Percentiles rank a stretch among this genome's conserved stretches.
These are phyloP conservation scores for Bimuria novae-zelandiae DNA, from an alignment of 2,329 filamentous ascomycete species.

Conservation along the genomic window DNA sequence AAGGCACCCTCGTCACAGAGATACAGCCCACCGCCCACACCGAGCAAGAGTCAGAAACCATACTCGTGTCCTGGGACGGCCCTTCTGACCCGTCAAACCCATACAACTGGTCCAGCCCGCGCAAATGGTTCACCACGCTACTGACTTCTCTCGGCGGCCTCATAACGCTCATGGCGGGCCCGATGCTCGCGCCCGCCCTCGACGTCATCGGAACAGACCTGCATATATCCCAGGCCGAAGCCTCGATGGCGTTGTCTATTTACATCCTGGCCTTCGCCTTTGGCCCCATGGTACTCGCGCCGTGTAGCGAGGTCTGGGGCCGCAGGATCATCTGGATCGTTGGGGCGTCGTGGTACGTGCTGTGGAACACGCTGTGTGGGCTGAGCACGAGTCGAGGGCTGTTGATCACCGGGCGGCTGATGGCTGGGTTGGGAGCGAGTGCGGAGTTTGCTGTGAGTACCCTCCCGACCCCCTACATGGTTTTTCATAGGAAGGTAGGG, in stretches of 20 bases:
- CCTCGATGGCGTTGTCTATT: conserved; percentile 24
- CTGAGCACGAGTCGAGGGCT: conserved; percentile 12
- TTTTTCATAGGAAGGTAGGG: no score
- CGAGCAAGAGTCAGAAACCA: background rate
- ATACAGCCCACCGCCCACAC: background rate
- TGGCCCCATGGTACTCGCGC: conserved; percentile 77
- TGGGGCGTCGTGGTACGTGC: conserved; percentile 21
- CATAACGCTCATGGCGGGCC: conserved; percentile 27
- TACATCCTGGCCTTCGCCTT: conserved; percentile 32
- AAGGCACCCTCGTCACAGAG: background rate
- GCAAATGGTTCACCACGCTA: conserved; percentile 51
- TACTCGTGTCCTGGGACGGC: conserved; percentile 17
- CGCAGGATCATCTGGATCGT: conserved; percentile 63
- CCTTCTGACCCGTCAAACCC: conserved; percentile 28
- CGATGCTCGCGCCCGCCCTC: conserved; percentile 27
- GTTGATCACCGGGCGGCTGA: conserved; percentile 19
- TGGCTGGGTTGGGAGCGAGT: conserved; percentile 26
- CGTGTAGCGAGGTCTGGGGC: conserved; percentile 73
- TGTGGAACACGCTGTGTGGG: conserved; percentile 26
- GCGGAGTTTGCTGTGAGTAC: conserved; percentile 23
- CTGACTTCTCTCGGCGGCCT: conserved; percentile 23
- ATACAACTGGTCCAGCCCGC: conserved; percentile 27
- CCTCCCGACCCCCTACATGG: no score
- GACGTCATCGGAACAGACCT: conserved; percentile 16
- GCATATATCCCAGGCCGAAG: conserved; percentile 15